Conservation (phyloP, 176 grass and related monocot species). For the Oryza punctata region DNA sequence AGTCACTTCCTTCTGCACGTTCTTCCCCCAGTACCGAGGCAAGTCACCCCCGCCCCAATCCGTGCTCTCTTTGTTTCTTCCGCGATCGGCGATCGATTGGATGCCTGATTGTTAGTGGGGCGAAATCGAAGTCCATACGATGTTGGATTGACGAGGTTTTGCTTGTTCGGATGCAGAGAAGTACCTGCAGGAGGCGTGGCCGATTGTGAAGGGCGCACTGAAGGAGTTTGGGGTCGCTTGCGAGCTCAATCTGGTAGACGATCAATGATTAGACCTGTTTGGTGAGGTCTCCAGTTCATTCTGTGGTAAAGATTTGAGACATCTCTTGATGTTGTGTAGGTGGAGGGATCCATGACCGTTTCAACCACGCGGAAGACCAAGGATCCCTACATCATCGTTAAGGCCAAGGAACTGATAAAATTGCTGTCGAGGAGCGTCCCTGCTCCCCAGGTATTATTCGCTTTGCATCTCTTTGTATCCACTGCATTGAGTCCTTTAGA, state of each 20-base stretch:
- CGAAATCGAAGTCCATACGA: not conserved
- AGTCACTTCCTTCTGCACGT: conserved; percentile 94
- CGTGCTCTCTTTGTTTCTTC: not conserved
- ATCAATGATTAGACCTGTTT: not conserved
- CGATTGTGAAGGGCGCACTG: conserved; percentile 72
- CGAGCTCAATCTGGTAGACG: conserved; percentile 86
- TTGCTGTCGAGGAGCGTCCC: conserved; percentile 88
- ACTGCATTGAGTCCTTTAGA: not conserved
- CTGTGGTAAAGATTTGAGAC: not conserved
- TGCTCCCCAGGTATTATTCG: conserved; percentile 68
- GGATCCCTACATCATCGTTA: conserved; percentile 86
- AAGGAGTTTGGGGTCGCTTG: conserved; percentile 79
- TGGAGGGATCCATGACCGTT: conserved; percentile 97
- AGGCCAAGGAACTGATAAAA: conserved; percentile 88
- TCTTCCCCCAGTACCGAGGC: conserved; percentile 92
- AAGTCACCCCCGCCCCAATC: not conserved
- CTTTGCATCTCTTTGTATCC: not conserved
- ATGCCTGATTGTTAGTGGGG: not conserved
- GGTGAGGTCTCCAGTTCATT: not conserved
- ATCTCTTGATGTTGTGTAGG: conserved; percentile 41
- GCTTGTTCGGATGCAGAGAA: conserved; percentile 61
- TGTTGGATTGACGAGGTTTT: not conserved
- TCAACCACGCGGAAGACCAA: conserved; percentile 87
- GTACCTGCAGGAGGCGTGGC: conserved; percentile 92
- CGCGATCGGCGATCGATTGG: not conserved